A percentile compares a stretch with the other conserved stretches of the same genome.
Conservation (phyloP, 164 flowering plant genomes). For the Cinnamomum chago region DNA sequence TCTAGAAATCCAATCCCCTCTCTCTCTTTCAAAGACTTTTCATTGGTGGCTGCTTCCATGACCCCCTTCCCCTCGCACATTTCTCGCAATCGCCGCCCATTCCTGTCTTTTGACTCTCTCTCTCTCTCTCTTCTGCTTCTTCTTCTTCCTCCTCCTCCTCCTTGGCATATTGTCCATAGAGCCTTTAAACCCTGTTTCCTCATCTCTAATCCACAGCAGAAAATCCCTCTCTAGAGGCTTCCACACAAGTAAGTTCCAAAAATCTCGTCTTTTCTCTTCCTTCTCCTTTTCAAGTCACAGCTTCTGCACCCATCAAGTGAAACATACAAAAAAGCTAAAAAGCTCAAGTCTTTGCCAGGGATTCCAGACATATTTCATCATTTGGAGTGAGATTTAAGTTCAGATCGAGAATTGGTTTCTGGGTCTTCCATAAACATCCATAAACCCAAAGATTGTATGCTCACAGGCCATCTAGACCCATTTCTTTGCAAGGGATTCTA, state of each 20-base stretch:
- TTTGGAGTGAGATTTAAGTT: background rate
- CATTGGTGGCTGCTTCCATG: background rate
- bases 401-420: background rate
- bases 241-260: background rate
- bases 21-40: background rate
- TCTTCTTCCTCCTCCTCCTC: background rate
- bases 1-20: background rate
- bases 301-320: background rate
- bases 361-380: background rate
- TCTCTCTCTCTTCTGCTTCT: background rate
- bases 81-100: background rate
- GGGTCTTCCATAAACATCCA: background rate
- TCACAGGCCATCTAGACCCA: background rate
- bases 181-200: background rate
- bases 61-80: background rate
- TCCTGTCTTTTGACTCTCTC: background rate
- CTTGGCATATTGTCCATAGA: too few relatives aligned
- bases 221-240: background rate
- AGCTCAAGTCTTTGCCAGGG: background rate
- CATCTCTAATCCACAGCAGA: background rate
- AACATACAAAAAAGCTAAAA: background rate
- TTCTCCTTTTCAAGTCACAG: background rate
- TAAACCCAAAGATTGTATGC: too few relatives aligned
- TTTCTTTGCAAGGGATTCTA: background rate
- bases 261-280: background rate